Base-by-base conservation (phyloP, 129 eudicot species). In the Kitagawia praeruptora region DNA sequence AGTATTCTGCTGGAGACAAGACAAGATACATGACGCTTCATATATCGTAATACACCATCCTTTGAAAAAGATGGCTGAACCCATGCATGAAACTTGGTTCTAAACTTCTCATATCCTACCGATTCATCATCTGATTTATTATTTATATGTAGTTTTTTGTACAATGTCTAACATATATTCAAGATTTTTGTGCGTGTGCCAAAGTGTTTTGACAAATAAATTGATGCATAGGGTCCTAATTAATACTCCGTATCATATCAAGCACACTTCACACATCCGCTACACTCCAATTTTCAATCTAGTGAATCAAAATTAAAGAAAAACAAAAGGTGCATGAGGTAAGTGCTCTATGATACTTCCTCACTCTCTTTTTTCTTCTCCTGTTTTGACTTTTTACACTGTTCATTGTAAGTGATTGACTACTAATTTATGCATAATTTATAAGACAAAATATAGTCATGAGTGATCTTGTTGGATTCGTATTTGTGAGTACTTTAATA, bases 1-100 rank as follows among this genome's bases (percentile, higher is more conserved):
- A n/a, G n/a, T n/a, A 8, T 54, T 54, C 63, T 63, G 39, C 72
- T 4, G 77, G 53, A 44, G 77, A 73, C 77, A 73, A 44, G 77
- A 73, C 77, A 73, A 44, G 53, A 44, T 73, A n/a, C 23, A 73
- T 73, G 16, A 23, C 53, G 31, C n/a, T 40, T 23, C 16, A 9
- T 19, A 23, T 7, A 44, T 41, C 46, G 8, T n/a, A 13, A 25
- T 10, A 44, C 53, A 73, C 25, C 51, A 12, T 6, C 53, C 77
- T 10, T 23, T 73, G 77, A 73, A 73, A 73, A 42, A 44, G 51
- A 73, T 44, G 51, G 34, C 34, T 12, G 14, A n/a, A 58, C 67
- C 67, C 34, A 58, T n/a, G 67, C 34, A n/a, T n/a, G 5, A 8
- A 58, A 58, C 1, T 58, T n/a, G 67, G 34, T n/a, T n/a, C 34